Evolutionary conservation across 2,329 filamentous ascomycete species (phyloP).

Genomic region (Phaeosphaeriaceae sp.): DNA sequence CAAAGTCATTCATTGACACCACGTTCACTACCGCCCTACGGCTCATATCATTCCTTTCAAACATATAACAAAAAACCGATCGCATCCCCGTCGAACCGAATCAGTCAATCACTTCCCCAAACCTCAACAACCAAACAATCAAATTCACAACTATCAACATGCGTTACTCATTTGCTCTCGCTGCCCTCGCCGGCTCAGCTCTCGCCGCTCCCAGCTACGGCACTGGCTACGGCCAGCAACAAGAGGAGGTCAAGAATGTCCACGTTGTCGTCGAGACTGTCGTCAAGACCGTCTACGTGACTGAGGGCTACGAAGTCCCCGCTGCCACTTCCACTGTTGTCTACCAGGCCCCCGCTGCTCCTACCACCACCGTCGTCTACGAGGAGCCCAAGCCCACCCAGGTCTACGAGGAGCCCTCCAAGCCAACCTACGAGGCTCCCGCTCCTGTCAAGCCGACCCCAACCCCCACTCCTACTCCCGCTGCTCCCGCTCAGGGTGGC

Average conservation of each 20-base stretch:
- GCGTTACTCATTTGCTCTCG: constrained; percentile 34
- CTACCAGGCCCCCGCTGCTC: constrained; percentile 8
- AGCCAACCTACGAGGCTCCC: constrained; percentile 10
- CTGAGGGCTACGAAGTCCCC: constrained; percentile 18
- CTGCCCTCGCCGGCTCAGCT: constrained; percentile 41
- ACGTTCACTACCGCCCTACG: constrained; percentile 41
- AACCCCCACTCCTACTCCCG: constrained; percentile 17
- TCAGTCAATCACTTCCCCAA: constrained; percentile 15
- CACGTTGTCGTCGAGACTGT: constrained; percentile 37
- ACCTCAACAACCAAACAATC: constrained; percentile 16
- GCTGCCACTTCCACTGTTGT: constrained; percentile 8
- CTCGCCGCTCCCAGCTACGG: constrained; percentile 30
- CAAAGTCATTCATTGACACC: constrained; percentile 40
- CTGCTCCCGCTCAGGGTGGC: constrained; percentile 15
- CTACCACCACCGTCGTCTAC: constrained; percentile 13
- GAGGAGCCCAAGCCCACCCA: constrained; percentile 8
- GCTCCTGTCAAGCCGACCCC: constrained; percentile 14
- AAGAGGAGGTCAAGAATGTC: constrained; percentile 29
- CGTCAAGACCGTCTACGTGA: constrained; percentile 33
- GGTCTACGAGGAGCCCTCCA: constrained; percentile 8
- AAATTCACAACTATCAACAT: constrained; percentile 30
- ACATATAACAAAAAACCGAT: constrained; percentile 15
- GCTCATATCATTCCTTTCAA: constrained; percentile 32
- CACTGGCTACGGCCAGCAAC: not conserved
- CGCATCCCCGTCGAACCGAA: constrained; percentile 26